phyloP scores from a whole-genome alignment of 179 eudicot species.

The Silene noctiflora region DNA sequence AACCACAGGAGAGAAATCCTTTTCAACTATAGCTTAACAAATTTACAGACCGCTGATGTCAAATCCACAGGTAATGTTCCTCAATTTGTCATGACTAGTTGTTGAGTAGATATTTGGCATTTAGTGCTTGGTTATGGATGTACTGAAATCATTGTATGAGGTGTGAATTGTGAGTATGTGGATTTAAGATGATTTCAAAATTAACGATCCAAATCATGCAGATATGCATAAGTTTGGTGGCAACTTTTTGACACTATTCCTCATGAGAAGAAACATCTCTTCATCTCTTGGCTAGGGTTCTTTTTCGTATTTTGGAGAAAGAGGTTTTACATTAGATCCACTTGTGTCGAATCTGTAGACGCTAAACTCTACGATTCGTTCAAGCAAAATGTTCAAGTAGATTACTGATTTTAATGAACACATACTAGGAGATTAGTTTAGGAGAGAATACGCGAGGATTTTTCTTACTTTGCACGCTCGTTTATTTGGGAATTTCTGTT shows the following conservation, averaged over 20 bases:
- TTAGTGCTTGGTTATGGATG: not conserved
- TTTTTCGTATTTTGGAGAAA: too few species aligned
- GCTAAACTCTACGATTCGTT: not conserved
- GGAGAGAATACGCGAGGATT: not conserved
- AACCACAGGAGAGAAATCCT: constrained; percentile 75
- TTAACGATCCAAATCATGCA: not conserved
- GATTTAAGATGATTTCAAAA: not conserved
- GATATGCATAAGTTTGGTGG: not conserved
- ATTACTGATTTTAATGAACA: not conserved
- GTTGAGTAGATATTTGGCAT: not conserved
- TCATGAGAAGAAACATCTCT: not conserved
- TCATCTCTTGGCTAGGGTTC: not conserved
- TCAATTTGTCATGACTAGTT: not conserved
- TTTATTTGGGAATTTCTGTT: constrained; percentile 4
- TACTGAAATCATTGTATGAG: not conserved
- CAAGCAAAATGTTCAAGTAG: not conserved
- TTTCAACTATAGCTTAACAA: constrained; percentile 37
- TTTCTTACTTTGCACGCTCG: not conserved
- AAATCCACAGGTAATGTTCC: constrained; percentile 24
- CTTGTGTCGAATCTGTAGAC: not conserved
- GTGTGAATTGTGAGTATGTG: not conserved
- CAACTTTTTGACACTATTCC: not conserved
- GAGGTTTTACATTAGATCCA: not conserved
- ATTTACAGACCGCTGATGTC: constrained; percentile 16
- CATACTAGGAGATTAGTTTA: not conserved